Evolutionary conservation across 768 basidiomycete species (phyloP).

Genomic region (Candolleomyces efflorescens): DNA sequence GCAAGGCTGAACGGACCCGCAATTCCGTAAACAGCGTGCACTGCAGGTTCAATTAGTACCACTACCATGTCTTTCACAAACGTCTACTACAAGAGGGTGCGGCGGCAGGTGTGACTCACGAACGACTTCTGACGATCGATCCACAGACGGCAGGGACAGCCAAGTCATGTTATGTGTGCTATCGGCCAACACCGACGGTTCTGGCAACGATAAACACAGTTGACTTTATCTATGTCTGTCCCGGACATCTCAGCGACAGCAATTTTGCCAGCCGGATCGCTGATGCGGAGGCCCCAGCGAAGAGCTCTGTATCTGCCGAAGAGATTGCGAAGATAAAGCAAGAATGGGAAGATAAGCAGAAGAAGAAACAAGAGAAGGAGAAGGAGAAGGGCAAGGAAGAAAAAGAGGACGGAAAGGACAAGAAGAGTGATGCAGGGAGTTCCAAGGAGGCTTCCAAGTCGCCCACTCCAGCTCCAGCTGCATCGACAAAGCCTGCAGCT

Average conservation of each 20-base stretch:
- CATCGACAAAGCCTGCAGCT: not conserved
- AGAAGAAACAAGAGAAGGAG: slow-evolving; percentile 35
- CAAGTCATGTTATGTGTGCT: slow-evolving; percentile 76
- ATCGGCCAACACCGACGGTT: slow-evolving; percentile 76
- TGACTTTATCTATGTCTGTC: slow-evolving; percentile 87
- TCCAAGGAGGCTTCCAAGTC: slow-evolving; percentile 22
- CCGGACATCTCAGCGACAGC: slow-evolving; percentile 71
- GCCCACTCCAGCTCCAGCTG: slow-evolving; percentile 22
- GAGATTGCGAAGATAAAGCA: slow-evolving; percentile 75
- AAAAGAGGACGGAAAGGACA: slow-evolving; percentile 29
- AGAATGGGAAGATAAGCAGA: slow-evolving; percentile 47
- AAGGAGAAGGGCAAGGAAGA: slow-evolving; percentile 37
- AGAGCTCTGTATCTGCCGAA: slow-evolving; percentile 50
- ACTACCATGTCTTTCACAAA: slow-evolving; percentile 69
- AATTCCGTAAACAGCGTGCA: too few relatives aligned
- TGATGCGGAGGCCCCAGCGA: slow-evolving; percentile 26
- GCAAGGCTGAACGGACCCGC: too few relatives aligned
- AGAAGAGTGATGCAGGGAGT: slow-evolving; percentile 22
- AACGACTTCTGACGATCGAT: slow-evolving; percentile 11
- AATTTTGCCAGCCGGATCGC: slow-evolving; percentile 58
- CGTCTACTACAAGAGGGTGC: slow-evolving; percentile 86
- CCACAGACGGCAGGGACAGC: slow-evolving; percentile 71
- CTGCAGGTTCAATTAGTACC: not conserved
- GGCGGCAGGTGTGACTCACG: slow-evolving; percentile 18
- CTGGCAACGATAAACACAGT: slow-evolving; percentile 78